These are phyloP conservation scores for Blastomyces silverae DNA, from an alignment of 2,329 filamentous ascomycete species.

Conservation along the genomic window DNA sequence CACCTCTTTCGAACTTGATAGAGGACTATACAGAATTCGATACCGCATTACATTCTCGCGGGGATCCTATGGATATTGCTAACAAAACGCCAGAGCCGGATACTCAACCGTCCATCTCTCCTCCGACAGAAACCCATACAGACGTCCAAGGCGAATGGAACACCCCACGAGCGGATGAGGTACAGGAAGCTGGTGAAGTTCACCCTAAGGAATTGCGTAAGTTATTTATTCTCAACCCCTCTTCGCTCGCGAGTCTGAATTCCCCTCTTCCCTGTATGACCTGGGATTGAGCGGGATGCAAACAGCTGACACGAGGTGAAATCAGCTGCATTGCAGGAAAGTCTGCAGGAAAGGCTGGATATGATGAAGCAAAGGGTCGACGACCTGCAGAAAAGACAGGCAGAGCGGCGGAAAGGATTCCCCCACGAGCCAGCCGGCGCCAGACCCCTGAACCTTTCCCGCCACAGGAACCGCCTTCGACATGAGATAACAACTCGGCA, in stretches of 20 bases:
- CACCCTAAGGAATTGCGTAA: too few species aligned
- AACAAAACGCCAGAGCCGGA: not conserved
- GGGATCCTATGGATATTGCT: not conserved
- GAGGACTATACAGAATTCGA: not conserved
- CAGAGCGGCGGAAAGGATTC: not conserved
- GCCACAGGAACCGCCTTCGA: not conserved
- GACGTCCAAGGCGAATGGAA: not conserved
- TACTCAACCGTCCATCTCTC: not conserved
- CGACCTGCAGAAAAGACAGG: not conserved
- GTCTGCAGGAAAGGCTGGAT: not conserved
- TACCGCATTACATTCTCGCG: not conserved
- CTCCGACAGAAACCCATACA: not conserved
- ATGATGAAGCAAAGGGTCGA: not conserved
- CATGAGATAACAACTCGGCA: not conserved
- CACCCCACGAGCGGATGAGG: not conserved
- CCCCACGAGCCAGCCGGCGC: too few species aligned
- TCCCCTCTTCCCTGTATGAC: not conserved
- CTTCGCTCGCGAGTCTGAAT: not conserved
- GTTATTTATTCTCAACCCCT: not conserved
- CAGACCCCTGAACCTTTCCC: not conserved
- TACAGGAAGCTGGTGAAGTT: too few species aligned
- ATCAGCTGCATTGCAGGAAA: too few species aligned
- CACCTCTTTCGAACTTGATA: not conserved
- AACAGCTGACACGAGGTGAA: not conserved
- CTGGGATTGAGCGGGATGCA: not conserved